phyloP scores from a whole-genome alignment of 202 grass and related monocot species.

The Carex arenaria region DNA sequence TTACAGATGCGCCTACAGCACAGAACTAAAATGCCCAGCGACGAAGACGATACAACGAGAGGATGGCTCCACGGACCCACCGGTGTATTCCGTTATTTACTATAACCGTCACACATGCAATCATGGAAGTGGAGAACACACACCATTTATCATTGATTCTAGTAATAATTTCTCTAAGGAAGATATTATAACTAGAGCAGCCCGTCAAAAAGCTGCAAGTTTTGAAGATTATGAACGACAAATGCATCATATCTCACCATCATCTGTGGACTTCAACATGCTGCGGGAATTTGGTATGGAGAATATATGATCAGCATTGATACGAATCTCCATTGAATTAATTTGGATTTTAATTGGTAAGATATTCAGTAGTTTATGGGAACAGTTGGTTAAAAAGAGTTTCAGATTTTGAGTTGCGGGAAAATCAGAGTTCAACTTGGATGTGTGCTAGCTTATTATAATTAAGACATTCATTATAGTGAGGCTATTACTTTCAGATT shows the following conservation, averaged over 20 bases:
- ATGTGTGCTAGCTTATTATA: background rate
- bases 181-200: background rate
- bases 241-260: background rate
- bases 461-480: background rate
- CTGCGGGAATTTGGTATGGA: background rate
- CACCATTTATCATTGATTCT: background rate
- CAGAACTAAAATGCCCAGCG: conserved; percentile 31
- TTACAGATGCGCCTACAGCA: conserved; percentile 49
- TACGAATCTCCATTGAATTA: background rate
- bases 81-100: conserved; percentile 49
- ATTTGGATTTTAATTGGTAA: background rate
- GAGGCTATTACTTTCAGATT: background rate
- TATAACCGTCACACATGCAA: conserved; percentile 62
- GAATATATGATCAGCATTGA: background rate
- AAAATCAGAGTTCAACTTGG: background rate
- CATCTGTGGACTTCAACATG: background rate
- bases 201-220: background rate
- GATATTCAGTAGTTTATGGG: background rate
- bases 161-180: background rate
- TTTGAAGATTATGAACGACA: background rate
- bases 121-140: background rate
- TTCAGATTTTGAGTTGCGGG: background rate
- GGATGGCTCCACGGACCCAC: conserved; percentile 33
- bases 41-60: conserved; percentile 51
- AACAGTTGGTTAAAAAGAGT: background rate